Base-by-base conservation (phyloP, 768 basidiomycete genomes). In the Tylopilus sp. region DNA sequence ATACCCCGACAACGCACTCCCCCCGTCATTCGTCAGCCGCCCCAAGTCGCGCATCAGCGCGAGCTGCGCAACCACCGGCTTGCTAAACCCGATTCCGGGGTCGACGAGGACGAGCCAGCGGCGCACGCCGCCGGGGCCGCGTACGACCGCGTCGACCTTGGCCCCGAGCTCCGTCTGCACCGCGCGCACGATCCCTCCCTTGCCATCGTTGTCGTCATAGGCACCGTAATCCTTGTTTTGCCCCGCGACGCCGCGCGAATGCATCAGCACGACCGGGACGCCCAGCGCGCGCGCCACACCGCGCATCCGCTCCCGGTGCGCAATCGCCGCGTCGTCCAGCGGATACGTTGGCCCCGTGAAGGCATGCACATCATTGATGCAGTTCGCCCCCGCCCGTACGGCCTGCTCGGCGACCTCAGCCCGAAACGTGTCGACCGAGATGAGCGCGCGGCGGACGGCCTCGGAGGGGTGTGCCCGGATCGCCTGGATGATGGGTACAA, bases 81-180 rank as follows among this genome's bases (percentile, higher is more conserved):
- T 98, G 69, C 94, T 95, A 67, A 98, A 99, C 30, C 97, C 95
- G 47, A 98, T 73, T 0, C 95, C 95, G 3, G 95, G 91, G 71
- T 98, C 97, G 22, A 86, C 78, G 47, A 98, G 78, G 55, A 98
- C 81, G 52, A 90, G 78, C 95, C 95, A 98, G 45, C 89, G 72
- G 50, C 90, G 75, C 10, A 98, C 69, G 0, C 93, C 91, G 1
- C 83, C 84, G 44, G 68, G 74, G 0, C 86, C 86, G 25, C 72
- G 76, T 21, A 97, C 77, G 22, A 88, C 80, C 9, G 65, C 59
- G 10, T 84, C 75, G 1, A 93, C 79, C 58, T 85, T 85, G 36
- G 68, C 70, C 0, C 86, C 88, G 2, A 95, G 77, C 65, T 98
- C 95, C 0, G 69, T 60, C 8, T 79, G 74, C 0, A 98, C 83